Evolutionary conservation across 192 early-diverging fungal species (phyloP).

Genomic region (Rhizophagus sp.): DNA sequence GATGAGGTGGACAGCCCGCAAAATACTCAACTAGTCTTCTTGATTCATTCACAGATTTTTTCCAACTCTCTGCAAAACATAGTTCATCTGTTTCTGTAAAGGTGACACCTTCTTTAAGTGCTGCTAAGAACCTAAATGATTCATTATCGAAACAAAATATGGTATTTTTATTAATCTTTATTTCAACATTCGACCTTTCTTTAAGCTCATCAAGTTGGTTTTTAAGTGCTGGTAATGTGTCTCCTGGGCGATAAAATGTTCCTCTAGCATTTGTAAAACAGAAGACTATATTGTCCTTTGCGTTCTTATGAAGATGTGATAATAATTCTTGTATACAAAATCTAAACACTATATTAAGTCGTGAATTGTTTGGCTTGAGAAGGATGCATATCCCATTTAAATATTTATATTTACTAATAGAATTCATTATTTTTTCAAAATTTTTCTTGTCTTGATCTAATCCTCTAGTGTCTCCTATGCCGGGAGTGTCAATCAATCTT

Average conservation of each 20-base stretch:
- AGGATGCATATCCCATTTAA: slow-evolving; percentile 35
- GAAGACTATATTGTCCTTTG: slow-evolving; percentile 36
- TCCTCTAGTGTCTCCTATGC: slow-evolving; percentile 35
- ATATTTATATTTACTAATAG: slow-evolving; percentile 19
- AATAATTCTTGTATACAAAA: slow-evolving; percentile 36
- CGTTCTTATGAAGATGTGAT: slow-evolving; percentile 33
- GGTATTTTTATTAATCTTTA: slow-evolving; percentile 18
- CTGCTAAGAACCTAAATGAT: slow-evolving; percentile 35
- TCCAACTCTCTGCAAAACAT: slow-evolving; percentile 34
- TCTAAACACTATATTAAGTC: slow-evolving; percentile 28
- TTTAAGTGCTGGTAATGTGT: slow-evolving; percentile 26
- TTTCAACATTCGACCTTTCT: slow-evolving; percentile 3
- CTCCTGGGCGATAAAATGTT: slow-evolving; percentile 35
- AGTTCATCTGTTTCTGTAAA: slow-evolving; percentile 18
- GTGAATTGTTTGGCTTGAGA: slow-evolving; percentile 27
- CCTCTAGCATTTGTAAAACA: slow-evolving; percentile 35
- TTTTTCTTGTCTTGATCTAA: slow-evolving; percentile 31
- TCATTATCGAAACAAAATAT: slow-evolving; percentile 39
- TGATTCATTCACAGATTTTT: slow-evolving; percentile 32
- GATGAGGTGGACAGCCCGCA: slow-evolving; percentile 20
- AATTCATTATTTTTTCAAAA: slow-evolving; percentile 32
- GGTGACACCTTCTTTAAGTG: slow-evolving; percentile 27
- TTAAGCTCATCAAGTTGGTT: slow-evolving; percentile 24
- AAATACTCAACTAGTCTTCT: slow-evolving; percentile 31
- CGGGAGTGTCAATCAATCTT: slow-evolving; percentile 37